Base-by-base conservation (phyloP, 2,329 filamentous ascomycete species). In the Fusarium clavum region DNA sequence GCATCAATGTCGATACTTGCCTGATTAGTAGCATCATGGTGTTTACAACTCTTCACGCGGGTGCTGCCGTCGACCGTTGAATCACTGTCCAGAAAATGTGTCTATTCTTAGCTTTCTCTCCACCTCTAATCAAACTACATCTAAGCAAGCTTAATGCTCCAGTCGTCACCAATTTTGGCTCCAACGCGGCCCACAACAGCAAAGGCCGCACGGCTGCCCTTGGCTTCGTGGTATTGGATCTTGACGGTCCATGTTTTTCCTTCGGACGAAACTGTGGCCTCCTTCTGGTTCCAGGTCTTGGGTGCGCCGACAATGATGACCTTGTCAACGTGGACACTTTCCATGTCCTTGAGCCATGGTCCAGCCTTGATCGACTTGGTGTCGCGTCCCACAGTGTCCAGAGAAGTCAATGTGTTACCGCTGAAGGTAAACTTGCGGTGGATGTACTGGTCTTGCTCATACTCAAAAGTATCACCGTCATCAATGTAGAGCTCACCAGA, bases 381-480 rank as follows among this genome's bases (percentile, higher is more conserved):
- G 32, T 84, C 83, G 3, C 84, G 84, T 27, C 81, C 80, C 74
- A 87, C 88, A 9, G 91, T 84, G 69, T 97, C 90, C n/a, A 86
- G 86, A 2, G 92, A 94, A 8, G 83, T 83, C n/a, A 98, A 83
- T 1, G 84, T 84, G 18, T 86, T 85, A 64, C 81, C 82, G 29
- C 84, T 82, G 65, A 94, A 92, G 25, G 83, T 83, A 81, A 99
- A 98, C 64, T 84, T 86, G 63, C 94, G 92, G 82, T 97, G 91
- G 73, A 98, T 94, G 80, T 92, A 97, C 67, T 94, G 94, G 13
- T 94, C 95, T 69, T 90, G 84, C 79, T 97, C 85, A 77, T 93
- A 94, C 58, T 97, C 94, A 73, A 94, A 99, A 1, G 92, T 92
- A 80, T 98, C 94, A 49, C 96, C 96, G 72, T 99, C 96, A 77